These are phyloP conservation scores for Aspergillus aculeatus DNA, from an alignment of 2,329 filamentous ascomycete genomes.

Conservation along the genomic window DNA sequence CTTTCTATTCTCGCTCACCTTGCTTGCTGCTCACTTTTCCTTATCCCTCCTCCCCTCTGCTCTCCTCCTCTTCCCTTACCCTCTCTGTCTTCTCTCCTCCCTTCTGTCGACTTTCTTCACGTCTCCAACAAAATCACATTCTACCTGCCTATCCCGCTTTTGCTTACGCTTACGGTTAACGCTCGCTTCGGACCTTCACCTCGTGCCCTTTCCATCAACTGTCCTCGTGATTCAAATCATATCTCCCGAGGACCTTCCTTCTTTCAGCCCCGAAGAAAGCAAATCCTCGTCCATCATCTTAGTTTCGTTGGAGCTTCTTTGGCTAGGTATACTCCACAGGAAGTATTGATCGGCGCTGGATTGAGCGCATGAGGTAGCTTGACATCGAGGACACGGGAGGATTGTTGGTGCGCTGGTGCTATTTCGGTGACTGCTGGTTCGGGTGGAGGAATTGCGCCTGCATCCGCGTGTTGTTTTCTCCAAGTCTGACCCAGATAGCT, in stretches of 20 bases:
- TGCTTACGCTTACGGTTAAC: background rate
- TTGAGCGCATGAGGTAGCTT: constrained; percentile 25
- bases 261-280: background rate
- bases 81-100: background rate
- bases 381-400: constrained; percentile 18
- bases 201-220: background rate
- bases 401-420: constrained; percentile 25
- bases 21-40: constrained; percentile 9
- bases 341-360: constrained; percentile 21
- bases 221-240: constrained; percentile 1
- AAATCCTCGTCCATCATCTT: constrained; percentile 2
- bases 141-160: constrained; percentile 7
- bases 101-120: background rate
- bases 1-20: background rate
- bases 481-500: constrained; percentile 43
- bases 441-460: constrained; percentile 30
- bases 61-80: background rate
- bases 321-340: constrained; percentile 20
- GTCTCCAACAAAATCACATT: background rate
- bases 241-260: constrained; percentile 2
- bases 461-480: constrained; percentile 40
- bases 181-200: background rate
- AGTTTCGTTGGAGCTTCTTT: constrained; percentile 13
- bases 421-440: constrained; percentile 22
- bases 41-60: constrained; percentile 11